Evolutionary conservation across 106 monocot species (phyloP), one percentile per base, ranked within the genome.

Genomic region (Dactylorhiza incarnata): DNA sequence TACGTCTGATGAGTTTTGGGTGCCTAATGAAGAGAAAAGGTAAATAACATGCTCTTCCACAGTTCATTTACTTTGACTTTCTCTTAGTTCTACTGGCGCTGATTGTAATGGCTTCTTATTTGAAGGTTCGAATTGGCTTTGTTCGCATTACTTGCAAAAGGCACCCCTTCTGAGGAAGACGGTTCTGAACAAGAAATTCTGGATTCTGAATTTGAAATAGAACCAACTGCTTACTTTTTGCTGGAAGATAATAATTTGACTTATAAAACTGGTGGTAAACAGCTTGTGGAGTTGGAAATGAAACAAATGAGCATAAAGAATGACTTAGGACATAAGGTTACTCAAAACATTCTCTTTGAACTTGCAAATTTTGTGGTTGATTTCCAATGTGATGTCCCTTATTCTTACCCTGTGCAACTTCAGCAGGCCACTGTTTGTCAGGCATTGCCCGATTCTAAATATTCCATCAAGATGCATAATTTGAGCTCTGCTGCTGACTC

Each of bases 21-120:
- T 99, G 52, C 89, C 89, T 74, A 94, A 85, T 83, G 97, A 99
- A 80, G 97, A 99, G 84, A 94, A 91, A 86, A 65, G 97, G 97
- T 99, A 85, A 48, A 4, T n/a, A 47, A 63, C 37, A 8, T 20
- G 19, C 49, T 48, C 72, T 72, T 55, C 50, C 8, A 13, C 48
- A 26, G 49, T 70, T 73, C 43, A 4, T 8, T 62, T 48, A 45
- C 67, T 11, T 45, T 49, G 26, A 74, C 45, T 74, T 45, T 63
- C 48, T 78, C 5, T 48, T 20, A 70, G 52, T 53, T 58, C 48
- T 48, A 47, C 62, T 49, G 25, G 54, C 45, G 61, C 78, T 75
- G 7, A 9, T 75, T 29, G 14, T 24, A 22, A 68, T 26, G 6
- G 45, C 46, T 49, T 48, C 78, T 76, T 24, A 50, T 78, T 68